Base-by-base conservation (phyloP, 2,329 filamentous ascomycete genomes). In the Malbranchea zuffiana region DNA sequence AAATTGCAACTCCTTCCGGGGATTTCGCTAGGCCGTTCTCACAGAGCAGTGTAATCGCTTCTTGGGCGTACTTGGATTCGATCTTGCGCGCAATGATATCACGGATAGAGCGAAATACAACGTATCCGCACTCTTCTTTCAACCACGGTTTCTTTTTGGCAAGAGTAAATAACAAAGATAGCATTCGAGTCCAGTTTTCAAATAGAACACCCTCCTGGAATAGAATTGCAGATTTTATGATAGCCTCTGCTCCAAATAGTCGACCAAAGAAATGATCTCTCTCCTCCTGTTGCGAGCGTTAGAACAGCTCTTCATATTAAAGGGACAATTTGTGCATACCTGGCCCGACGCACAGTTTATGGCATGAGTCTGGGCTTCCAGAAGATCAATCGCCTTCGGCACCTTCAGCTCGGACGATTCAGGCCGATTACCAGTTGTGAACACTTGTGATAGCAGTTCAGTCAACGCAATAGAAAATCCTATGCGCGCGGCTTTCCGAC, bases 401-500 rank as follows among this genome's bases (percentile, higher is more conserved):
- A 71, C 52, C 37, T 50, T 56, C 20, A 66, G 41, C 21, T 54
- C 55, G 6, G 52, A 37, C 39, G 33, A 12, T 34, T 37, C 28
- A 44, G 54, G 45, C 37, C 53, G 12, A 17, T 25, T 42, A 34
- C 54, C 25, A 3, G 46, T 36, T 1, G 50, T 74, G 50, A 81
- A 82, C 4, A 87, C 61, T 51, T 88, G 75, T 3, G 74, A 69
- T 29, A 94, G 56, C 6, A 92, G 65, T 59, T 95, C 87, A 0
- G 86, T 81, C 47, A 96, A 65, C 0, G 88, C 88, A 38, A 95
- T 70, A 37, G 85, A 93, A 57, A 93, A 95, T 3, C 90, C 90
- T 34, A 90, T 65, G 17, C 90, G 74, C 12, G 88, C 85, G 8
- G 83, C 84, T 63, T 94, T 94, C 40, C 85, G 78, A 37, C 85